Conservation (phyloP, 805 yeast species). For the Yamadazyma olivae region DNA sequence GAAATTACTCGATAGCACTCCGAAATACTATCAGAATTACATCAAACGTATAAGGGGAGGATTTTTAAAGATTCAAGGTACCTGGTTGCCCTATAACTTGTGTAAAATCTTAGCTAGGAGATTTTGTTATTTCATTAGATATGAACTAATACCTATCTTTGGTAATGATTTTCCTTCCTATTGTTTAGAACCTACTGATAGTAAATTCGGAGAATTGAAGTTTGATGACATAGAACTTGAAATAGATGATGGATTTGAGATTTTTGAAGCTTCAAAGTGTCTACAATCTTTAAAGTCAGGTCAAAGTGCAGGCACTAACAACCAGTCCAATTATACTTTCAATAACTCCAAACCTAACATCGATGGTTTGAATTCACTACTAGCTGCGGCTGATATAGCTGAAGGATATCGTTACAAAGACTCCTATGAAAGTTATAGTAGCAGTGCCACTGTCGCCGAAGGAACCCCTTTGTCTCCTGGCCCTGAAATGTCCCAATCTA, state of each 20-base stretch:
- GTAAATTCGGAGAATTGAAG: constrained; percentile 63
- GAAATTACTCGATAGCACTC: constrained; percentile 62
- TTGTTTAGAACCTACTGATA: constrained; percentile 57
- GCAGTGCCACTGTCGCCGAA: too few species aligned
- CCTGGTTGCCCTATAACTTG: constrained; percentile 78
- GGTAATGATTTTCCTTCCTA: constrained; percentile 64
- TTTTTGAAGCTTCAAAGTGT: constrained; percentile 36
- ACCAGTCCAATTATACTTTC: too few species aligned
- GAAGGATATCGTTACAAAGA: too few species aligned
- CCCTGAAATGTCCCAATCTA: too few species aligned
- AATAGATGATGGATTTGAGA: constrained; percentile 19
- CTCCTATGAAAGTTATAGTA: too few species aligned
- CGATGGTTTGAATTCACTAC: constrained; percentile 28
- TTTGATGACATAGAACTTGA: constrained; percentile 29
- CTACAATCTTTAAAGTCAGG: constrained; percentile 23
- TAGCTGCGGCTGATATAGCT: constrained; percentile 24
- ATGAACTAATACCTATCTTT: constrained; percentile 73
- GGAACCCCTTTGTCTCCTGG: too few species aligned
- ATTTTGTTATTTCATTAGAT: constrained; percentile 77
- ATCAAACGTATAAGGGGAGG: constrained; percentile 86
- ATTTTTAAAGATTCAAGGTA: constrained; percentile 87
- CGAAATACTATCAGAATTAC: constrained; percentile 55
- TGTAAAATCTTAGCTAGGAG: constrained; percentile 67
- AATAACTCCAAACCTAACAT: neutral
- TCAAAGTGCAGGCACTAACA: neutral